Base-by-base conservation (phyloP, 2,329 filamentous ascomycete species). In the Botryotinia convoluta region DNA sequence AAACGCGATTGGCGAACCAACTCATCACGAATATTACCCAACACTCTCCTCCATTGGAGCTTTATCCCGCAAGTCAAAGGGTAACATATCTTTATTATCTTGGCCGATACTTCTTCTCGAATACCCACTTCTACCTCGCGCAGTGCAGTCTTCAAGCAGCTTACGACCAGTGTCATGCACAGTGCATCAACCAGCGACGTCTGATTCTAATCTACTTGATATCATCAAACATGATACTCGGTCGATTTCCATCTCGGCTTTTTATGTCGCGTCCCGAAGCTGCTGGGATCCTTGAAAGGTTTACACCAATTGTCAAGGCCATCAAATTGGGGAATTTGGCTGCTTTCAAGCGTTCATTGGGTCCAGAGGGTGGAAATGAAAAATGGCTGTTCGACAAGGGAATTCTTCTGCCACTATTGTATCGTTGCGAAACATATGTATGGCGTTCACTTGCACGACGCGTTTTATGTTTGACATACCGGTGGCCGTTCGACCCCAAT, bases 81-180 rank as follows among this genome's bases (percentile, higher is more conserved):
- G 94, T 97, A 69, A 97, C 94, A 5, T 98, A 95, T 78, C 90
- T 98, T 22, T 98, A 97, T 84, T 97, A 97, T 81, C 90, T 98
- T 9, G 95, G 95, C 29, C 91, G 94, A 74, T 98, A 95, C 83
- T 90, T 95, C 79, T 94, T 97, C 81, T 90, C 93, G 76, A 95
- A 93, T 81, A 92, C 90, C 77, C 91, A 97, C 80, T 97, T 94
- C 82, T 89, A 89, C 75, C 90, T 92, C 39, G 94, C 95, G 0
- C 89, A 91, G 70, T 85, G 89, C 67, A 93, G 92, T 51, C 85
- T 98, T 10, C 89, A 97, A 79, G 87, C 91, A 39, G 93, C 95
- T 4, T 98, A 97, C 82, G 84, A 91, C 69, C 91, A 97, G 82
- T 93, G 93, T 76, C 88, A 89, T 75, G 84, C 91, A 63, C 90